Conservation (phyloP, 2,329 filamentous ascomycete genomes). For the Sporothrix sp. region DNA sequence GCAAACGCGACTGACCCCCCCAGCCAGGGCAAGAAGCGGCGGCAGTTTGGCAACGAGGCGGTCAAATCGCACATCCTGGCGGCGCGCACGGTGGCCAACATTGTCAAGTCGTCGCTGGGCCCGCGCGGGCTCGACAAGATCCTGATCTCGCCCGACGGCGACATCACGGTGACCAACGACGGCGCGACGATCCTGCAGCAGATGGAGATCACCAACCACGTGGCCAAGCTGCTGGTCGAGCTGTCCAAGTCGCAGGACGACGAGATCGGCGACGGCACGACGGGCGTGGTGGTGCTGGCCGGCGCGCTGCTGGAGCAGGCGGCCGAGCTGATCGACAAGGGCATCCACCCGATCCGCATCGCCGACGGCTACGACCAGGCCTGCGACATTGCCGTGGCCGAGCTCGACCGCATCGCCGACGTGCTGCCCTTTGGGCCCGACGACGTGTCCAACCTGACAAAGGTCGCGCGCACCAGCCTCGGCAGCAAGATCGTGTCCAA, state of each 20-base stretch:
- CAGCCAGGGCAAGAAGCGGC: conserved; percentile 95
- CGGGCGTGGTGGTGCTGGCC: conserved; percentile 91
- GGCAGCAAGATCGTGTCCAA: conserved; percentile 99
- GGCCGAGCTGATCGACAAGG: conserved; percentile 97
- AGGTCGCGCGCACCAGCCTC: conserved; percentile 90
- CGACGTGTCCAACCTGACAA: conserved; percentile 75
- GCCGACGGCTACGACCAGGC: conserved; percentile 97
- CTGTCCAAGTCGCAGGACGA: conserved; percentile 98
- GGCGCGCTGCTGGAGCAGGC: conserved; percentile 93
- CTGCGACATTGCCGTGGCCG: conserved; percentile 88
- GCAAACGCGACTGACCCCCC: neutral
- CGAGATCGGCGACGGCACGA: conserved; percentile 97
- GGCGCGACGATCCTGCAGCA: conserved; percentile 93
- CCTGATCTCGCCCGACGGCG: conserved; percentile 93
- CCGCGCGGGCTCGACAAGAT: conserved; percentile 98
- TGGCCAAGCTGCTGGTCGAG: conserved; percentile 92
- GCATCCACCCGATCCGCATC: conserved; percentile 97
- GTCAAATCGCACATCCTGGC: conserved; percentile 98
- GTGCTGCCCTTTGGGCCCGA: conserved; percentile 74
- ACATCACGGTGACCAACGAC: conserved; percentile 99
- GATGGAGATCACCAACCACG: conserved; percentile 99
- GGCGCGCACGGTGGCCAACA: conserved; percentile 89
- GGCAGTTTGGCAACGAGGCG: conserved; percentile 90
- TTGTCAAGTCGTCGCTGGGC: conserved; percentile 93
- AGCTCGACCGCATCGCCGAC: conserved; percentile 90